phyloP scores from a whole-genome alignment of 306 rosid genomes.

The Hippophae rhamnoides region DNA sequence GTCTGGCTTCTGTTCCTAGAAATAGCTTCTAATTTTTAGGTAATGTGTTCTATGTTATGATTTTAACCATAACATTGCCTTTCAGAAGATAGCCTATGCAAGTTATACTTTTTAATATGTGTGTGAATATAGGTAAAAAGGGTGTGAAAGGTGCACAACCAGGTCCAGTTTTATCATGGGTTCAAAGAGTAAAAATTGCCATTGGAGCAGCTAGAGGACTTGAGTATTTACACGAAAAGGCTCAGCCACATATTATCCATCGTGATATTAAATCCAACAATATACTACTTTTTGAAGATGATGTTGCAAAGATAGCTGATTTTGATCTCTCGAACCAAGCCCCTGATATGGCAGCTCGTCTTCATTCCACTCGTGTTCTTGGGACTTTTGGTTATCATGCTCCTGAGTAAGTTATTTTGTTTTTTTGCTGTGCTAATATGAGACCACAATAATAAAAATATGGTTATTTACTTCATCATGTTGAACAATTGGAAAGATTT shows the following conservation, averaged over 20 bases:
- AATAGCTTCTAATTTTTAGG: background rate
- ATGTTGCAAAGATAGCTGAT: constrained; percentile 70
- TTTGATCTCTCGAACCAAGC: constrained; percentile 77
- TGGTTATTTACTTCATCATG: too few species aligned
- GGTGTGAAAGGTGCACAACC: constrained; percentile 72
- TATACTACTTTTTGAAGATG: constrained; percentile 58
- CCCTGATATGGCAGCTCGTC: constrained; percentile 77
- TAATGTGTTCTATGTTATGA: too few species aligned
- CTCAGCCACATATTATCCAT: constrained; percentile 57
- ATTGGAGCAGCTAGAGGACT: constrained; percentile 79
- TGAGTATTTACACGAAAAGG: constrained; percentile 70
- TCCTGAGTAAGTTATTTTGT: constrained; percentile 55
- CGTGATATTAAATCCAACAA: constrained; percentile 81
- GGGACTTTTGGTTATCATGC: constrained; percentile 90
- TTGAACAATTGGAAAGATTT: too few species aligned
- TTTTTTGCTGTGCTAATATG: background rate
- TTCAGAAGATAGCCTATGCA: too few species aligned
- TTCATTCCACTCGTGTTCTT: constrained; percentile 88
- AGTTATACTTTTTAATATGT: constrained; percentile 7
- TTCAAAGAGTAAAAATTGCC: constrained; percentile 70
- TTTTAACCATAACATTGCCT: too few species aligned
- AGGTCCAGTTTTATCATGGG: constrained; percentile 62
- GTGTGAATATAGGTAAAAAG: constrained; percentile 44
- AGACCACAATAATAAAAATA: too few species aligned
- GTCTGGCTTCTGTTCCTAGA: background rate